Conservation (phyloP, 441 rosid genomes). For the Hura crepitans region DNA sequence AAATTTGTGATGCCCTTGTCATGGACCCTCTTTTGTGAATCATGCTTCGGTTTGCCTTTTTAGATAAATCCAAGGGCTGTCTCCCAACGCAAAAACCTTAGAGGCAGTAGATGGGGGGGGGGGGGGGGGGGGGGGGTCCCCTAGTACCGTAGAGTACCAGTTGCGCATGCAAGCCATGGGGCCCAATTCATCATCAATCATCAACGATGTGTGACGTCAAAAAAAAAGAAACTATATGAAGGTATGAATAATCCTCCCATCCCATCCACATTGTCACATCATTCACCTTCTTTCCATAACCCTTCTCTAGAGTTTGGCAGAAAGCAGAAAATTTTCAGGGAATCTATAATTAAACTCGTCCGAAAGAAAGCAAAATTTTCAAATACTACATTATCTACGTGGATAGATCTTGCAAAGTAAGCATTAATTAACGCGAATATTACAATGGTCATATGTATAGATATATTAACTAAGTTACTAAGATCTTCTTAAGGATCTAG, state of each 20-base stretch:
- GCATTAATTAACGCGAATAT: not conserved
- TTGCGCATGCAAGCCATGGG: conserved; percentile 21
- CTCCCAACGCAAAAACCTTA: not conserved
- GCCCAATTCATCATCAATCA: conserved; percentile 25
- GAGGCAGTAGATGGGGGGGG: not conserved
- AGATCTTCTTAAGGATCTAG: conserved; percentile 30
- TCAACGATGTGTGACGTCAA: conserved; percentile 10
- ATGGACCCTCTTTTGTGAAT: conserved; percentile 2
- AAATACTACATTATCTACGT: not conserved
- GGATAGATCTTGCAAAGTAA: no score
- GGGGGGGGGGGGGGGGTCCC: conserved; percentile 4
- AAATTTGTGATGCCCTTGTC: conserved; percentile 11
- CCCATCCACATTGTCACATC: conserved; percentile 21
- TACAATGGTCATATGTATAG: no score
- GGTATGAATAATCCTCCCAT: not conserved
- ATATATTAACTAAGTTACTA: not conserved
- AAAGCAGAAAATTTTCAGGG: no score
- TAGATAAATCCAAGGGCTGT: conserved; percentile 14
- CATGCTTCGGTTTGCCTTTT: conserved; percentile 5
- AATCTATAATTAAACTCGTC: no score
- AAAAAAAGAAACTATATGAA: not conserved
- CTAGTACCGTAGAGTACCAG: not conserved
- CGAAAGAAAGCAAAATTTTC: no score
- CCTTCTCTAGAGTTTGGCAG: not conserved
- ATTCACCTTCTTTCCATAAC: not conserved